Evolutionary conservation across 1,139 yeast genomes (phyloP).

Genomic region (Geotrichum carabidarum): DNA sequence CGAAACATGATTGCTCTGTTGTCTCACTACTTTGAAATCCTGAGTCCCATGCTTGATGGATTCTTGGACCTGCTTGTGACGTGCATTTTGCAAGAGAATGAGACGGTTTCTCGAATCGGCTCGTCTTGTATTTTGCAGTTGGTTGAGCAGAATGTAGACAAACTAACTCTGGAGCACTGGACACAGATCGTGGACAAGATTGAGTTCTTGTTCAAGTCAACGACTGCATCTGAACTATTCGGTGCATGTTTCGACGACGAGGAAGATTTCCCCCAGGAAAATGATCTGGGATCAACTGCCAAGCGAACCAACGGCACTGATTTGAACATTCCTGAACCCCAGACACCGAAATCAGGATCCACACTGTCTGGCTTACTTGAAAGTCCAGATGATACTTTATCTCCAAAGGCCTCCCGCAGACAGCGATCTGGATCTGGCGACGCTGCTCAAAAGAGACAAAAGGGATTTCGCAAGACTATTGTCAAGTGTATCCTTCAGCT

Average conservation of each 20-base stretch:
- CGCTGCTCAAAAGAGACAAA: conserved; percentile 20
- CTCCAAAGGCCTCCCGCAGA: conserved; percentile 13
- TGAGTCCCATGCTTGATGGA: conserved; percentile 69
- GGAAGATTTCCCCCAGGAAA: conserved; percentile 19
- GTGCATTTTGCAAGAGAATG: conserved; percentile 94
- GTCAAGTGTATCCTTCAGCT: conserved; percentile 89
- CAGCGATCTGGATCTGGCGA: conserved; percentile 10
- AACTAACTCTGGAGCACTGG: conserved; percentile 71
- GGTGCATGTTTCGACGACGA: conserved; percentile 38
- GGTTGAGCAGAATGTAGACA: conserved; percentile 63
- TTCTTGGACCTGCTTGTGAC: conserved; percentile 72
- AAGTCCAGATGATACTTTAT: not conserved
- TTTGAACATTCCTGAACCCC: not conserved
- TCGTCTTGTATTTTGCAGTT: conserved; percentile 79
- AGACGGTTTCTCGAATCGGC: conserved; percentile 92
- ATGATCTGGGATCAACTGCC: conserved; percentile 3
- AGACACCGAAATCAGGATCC: conserved; percentile 2
- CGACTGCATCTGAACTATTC: conserved; percentile 83
- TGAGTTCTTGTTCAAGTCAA: conserved; percentile 63
- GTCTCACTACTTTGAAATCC: conserved; percentile 69
- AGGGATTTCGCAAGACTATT: conserved; percentile 68
- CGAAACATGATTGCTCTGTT: conserved; percentile 81
- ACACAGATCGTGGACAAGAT: conserved; percentile 57
- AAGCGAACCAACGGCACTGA: conserved; percentile 1
- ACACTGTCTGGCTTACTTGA: not conserved